phyloP scores from a whole-genome alignment of 352 stramenopile genomes.

The Globisporangium megalacanthum region DNA sequence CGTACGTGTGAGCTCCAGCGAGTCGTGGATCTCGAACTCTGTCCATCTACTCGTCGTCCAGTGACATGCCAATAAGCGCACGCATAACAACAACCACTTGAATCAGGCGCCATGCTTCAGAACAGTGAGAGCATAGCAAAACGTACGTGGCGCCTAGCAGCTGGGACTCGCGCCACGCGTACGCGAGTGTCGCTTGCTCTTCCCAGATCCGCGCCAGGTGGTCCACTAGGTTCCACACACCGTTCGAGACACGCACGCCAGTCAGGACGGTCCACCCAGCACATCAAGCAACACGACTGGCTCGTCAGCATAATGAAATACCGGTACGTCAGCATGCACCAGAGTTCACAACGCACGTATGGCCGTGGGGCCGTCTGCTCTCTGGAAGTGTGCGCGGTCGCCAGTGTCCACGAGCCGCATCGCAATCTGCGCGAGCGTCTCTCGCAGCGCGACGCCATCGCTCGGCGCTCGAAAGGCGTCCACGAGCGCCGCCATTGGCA shows the following conservation, averaged over 20 bases:
- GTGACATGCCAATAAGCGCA: not conserved
- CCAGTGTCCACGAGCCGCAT: conserved; percentile 47
- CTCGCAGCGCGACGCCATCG: conserved; percentile 22
- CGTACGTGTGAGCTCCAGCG: conserved; percentile 44
- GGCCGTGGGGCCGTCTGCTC: conserved; percentile 44
- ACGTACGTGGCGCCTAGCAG: conserved; percentile 26
- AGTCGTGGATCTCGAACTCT: conserved; percentile 45
- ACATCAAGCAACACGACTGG: not conserved
- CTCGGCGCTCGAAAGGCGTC: conserved; percentile 35
- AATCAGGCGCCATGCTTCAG: no score
- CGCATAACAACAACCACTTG: no score
- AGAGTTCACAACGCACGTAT: conserved; percentile 23
- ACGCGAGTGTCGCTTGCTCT: conserved; percentile 44
- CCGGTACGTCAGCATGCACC: not conserved
- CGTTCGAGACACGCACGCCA: not conserved
- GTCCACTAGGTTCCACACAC: conserved; percentile 27
- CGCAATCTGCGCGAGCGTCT: conserved; percentile 48
- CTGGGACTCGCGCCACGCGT: conserved; percentile 34
- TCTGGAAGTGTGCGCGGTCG: conserved; percentile 49
- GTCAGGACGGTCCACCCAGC: not conserved
- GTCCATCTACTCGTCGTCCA: conserved; percentile 21
- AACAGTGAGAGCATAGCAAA: no score
- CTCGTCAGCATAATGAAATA: not conserved
- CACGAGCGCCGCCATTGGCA: conserved; percentile 28
- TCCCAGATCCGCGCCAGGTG: conserved; percentile 46